phyloP scores from a whole-genome alignment of 768 basidiomycete species.

The Boletellus ananiceps region DNA sequence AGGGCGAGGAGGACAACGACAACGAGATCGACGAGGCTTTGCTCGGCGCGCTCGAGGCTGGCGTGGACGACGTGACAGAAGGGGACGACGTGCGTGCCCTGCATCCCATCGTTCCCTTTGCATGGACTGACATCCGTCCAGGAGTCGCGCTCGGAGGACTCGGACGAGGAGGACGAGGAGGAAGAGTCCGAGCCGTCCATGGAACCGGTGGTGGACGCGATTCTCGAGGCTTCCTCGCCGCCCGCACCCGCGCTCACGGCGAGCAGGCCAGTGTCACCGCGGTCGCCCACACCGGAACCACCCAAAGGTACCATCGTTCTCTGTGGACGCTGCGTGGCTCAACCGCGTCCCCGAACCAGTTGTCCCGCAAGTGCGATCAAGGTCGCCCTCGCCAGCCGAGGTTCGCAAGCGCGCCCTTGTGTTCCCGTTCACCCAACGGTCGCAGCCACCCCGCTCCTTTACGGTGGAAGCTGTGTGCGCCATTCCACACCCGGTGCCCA shows the following conservation, averaged over 20 bases:
- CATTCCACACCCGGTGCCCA: constrained; percentile 83
- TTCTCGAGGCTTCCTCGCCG: constrained; percentile 25
- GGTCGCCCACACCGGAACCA: constrained; percentile 30
- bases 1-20: constrained; percentile 47
- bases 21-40: constrained; percentile 55
- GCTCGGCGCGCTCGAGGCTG: constrained; percentile 53
- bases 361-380: constrained; percentile 27
- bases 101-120: background rate
- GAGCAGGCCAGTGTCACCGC: constrained; percentile 21
- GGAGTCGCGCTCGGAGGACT: constrained; percentile 60
- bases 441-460: constrained; percentile 53
- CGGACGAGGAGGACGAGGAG: constrained; percentile 53
- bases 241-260: constrained; percentile 25
- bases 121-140: constrained; percentile 21
- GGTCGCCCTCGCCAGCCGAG: constrained; percentile 52
- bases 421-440: constrained; percentile 28
- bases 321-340: constrained; percentile 1
- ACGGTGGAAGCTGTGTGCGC: constrained; percentile 90
- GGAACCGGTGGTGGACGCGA: constrained; percentile 28
- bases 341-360: constrained; percentile 21
- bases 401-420: constrained; percentile 45
- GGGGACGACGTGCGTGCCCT: constrained; percentile 59
- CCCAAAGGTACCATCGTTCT: constrained; percentile 28
- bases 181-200: constrained; percentile 41
- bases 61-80: constrained; percentile 62